These are phyloP conservation scores for Calonectria hongkongensis DNA, from an alignment of 2,329 filamentous ascomycete species.

Conservation along the genomic window DNA sequence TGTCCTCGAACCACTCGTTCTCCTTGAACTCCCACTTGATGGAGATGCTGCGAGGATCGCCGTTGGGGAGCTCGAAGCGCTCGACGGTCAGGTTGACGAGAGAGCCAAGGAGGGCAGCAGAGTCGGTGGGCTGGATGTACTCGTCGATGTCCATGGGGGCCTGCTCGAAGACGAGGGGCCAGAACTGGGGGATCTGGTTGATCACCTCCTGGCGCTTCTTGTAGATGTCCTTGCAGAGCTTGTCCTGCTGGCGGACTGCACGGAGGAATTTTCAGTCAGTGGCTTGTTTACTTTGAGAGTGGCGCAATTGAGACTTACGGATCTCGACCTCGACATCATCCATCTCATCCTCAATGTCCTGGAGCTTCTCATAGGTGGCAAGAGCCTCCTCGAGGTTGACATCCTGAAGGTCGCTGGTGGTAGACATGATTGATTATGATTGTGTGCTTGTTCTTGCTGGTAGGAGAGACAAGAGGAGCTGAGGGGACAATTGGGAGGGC, in stretches of 20 bases:
- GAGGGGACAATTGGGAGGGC: neutral
- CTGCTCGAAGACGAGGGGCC: conserved; percentile 94
- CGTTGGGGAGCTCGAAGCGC: conserved; percentile 85
- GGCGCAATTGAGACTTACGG: conserved; percentile 72
- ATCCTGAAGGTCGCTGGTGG: conserved; percentile 60
- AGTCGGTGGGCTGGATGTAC: conserved; percentile 89
- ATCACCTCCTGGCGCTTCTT: conserved; percentile 83
- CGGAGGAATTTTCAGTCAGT: conserved; percentile 22
- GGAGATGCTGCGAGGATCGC: conserved; percentile 87
- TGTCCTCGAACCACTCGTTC: conserved; percentile 89
- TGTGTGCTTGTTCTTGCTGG: conserved; percentile 35
- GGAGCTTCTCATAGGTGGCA: conserved; percentile 84
- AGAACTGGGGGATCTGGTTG: conserved; percentile 88
- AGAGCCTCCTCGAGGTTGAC: conserved; percentile 55
- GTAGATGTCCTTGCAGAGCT: conserved; percentile 82
- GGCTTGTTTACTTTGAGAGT: neutral
- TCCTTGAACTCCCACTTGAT: conserved; percentile 86
- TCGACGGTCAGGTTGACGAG: conserved; percentile 83
- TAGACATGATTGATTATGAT: conserved; percentile 57
- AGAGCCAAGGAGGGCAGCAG: conserved; percentile 80
- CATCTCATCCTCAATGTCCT: conserved; percentile 88
- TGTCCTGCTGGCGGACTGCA: conserved; percentile 84
- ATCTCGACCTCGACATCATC: conserved; percentile 89
- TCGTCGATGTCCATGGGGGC: conserved; percentile 90
- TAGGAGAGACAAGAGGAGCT: conserved; percentile 19